Evolutionary conservation across 1,284 basidiomycete species (phyloP), one percentile per base, ranked within the genome.

Genomic region (Sphagnurus paluster): DNA sequence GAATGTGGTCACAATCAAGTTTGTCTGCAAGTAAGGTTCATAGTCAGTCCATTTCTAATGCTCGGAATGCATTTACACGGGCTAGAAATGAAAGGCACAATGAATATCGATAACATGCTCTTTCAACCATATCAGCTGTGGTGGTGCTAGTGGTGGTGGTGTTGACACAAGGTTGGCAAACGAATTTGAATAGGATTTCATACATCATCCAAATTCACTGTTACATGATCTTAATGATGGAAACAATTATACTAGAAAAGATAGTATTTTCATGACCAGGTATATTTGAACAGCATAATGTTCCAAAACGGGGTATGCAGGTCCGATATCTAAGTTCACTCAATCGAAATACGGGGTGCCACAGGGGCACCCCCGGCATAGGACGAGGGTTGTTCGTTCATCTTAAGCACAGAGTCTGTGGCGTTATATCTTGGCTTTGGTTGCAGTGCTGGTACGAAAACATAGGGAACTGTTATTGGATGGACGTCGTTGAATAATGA

Each of bases 1-100:
- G 34, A 83, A 53, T 14, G 64, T 60, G 4, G 79, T 84, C n/a
- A 91, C 82, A 16, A 64, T 67, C 9, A 69, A 17, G 48, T 74
- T 72, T 5, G 71, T 72, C 75, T 76, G 17, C 8, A 45, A 28
- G n/a, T n/a, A n/a, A n/a, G 23, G 30, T 34, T 41, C 8, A 19
- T 4, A 21, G 14, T 4, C 14, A 35, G n/a, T n/a, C n/a, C n/a
- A n/a, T n/a, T n/a, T n/a, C n/a, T n/a, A n/a, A n/a, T n/a, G n/a
- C n/a, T n/a, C n/a, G n/a, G n/a, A n/a, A n/a, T n/a, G n/a, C n/a
- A n/a, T n/a, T n/a, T n/a, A n/a, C n/a, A n/a, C n/a, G n/a, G n/a
- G n/a, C n/a, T n/a, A n/a, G n/a, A n/a, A n/a, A n/a, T 29, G 11
- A 32, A 16, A 20, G 33, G 17, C 9, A n/a, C 9, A 21, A 37